phyloP scores from a whole-genome alignment of 1,284 basidiomycete species.

The Exobasidium rhododendri region DNA sequence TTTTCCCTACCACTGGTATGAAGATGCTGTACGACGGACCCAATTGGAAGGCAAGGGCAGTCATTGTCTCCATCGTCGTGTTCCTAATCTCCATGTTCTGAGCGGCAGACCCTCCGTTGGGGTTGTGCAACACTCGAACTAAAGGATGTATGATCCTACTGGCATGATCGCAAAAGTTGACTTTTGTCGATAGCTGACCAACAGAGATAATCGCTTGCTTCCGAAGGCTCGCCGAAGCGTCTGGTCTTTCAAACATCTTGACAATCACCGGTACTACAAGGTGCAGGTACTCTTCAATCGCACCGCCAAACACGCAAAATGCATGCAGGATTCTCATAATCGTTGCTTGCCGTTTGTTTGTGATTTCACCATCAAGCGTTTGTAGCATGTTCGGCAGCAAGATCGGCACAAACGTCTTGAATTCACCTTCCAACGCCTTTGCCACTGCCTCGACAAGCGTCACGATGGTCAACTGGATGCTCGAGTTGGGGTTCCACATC shows the following conservation, averaged over 20 bases:
- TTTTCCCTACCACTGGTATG: constrained; percentile 92
- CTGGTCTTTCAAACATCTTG: constrained; percentile 80
- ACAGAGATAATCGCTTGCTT: constrained; percentile 88
- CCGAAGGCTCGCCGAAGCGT: constrained; percentile 71
- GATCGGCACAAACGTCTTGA: constrained; percentile 92
- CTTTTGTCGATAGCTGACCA: constrained; percentile 82
- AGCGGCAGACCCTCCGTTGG: constrained; percentile 57
- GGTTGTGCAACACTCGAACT: constrained; percentile 78
- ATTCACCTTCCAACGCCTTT: constrained; percentile 91
- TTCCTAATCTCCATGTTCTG: constrained; percentile 66
- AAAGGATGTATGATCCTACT: constrained; percentile 95
- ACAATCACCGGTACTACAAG: constrained; percentile 94
- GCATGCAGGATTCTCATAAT: constrained; percentile 89
- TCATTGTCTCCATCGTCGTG: constrained; percentile 89
- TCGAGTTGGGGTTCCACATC: constrained; percentile 60
- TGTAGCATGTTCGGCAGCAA: constrained; percentile 84
- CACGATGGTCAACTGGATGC: constrained; percentile 87
- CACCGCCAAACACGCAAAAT: constrained; percentile 89
- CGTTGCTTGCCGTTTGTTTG: constrained; percentile 58
- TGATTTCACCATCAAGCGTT: constrained; percentile 63
- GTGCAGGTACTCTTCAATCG: constrained; percentile 96
- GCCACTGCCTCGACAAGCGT: constrained; percentile 92
- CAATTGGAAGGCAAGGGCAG: constrained; percentile 85
- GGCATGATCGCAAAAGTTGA: constrained; percentile 98
- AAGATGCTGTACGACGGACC: constrained; percentile 97